These are phyloP conservation scores for Ophiostoma himal-ulmi DNA, from an alignment of 2,329 filamentous ascomycete genomes.

Conservation along the genomic window DNA sequence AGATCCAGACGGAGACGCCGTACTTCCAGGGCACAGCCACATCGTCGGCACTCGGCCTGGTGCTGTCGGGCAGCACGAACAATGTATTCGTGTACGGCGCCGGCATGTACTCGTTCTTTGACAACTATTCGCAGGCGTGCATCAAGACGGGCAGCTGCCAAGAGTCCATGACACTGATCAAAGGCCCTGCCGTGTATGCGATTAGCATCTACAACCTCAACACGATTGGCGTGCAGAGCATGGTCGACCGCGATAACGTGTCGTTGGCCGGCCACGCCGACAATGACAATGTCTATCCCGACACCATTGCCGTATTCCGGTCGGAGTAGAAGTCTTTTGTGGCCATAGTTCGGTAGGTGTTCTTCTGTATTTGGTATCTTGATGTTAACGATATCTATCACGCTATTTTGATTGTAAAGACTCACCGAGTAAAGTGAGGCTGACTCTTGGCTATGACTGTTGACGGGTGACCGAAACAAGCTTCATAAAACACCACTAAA, in stretches of 20 bases:
- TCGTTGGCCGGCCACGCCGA: conserved; percentile 35
- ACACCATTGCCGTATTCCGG: conserved; percentile 34
- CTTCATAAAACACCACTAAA: no score
- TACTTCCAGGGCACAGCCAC: conserved; percentile 62
- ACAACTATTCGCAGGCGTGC: conserved; percentile 53
- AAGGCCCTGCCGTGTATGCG: conserved; percentile 28
- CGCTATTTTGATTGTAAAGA: not conserved
- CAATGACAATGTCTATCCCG: conserved; percentile 38
- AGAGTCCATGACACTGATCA: conserved; percentile 37
- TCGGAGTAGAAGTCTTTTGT: not conserved
- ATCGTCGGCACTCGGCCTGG: conserved; percentile 60
- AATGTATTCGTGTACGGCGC: conserved; percentile 55
- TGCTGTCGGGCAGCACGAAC: conserved; percentile 49
- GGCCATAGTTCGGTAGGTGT: not conserved
- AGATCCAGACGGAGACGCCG: conserved; percentile 64
- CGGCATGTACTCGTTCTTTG: conserved; percentile 64
- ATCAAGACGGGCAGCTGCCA: conserved; percentile 44
- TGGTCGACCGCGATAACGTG: conserved; percentile 36
- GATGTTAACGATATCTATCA: not conserved
- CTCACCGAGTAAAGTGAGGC: no score
- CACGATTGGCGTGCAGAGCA: conserved; percentile 39
- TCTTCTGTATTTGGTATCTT: not conserved
- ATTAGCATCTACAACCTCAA: conserved; percentile 42
- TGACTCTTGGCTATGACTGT: no score
- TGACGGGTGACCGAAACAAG: no score